Evolutionary conservation across 352 stramenopile species (phyloP), one percentile per base, ranked within the genome.

Genomic region (Blastocystis sp.): DNA sequence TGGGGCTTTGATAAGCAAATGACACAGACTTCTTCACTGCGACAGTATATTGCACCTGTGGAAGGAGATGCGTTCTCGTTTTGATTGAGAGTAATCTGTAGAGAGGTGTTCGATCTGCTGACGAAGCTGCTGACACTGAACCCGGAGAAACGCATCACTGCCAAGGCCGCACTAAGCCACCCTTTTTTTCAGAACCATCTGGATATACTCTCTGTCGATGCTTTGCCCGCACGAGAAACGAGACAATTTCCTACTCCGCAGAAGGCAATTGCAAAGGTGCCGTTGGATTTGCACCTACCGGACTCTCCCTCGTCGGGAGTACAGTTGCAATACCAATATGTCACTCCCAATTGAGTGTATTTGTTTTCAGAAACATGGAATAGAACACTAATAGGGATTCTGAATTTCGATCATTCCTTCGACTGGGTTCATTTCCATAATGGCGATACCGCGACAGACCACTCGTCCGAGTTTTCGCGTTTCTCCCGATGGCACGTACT

Each of bases 111-210:
- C 6, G 92, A 94, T 84, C 86, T 97, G 38, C 87, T 97, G 29
- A 91, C 95, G 84, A 91, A 94, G 67, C 93, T 97, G 89, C 88
- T 97, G 48, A 92, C 96, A 61, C 88, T 96, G 64, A 93, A 97
- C 88, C 94, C 93, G 8, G 90, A 92, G n/a, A 92, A 97, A 54
- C 91, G 94, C 59, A 89, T 96, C 40, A 94, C 91, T 8, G 94
- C 94, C 0, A 91, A 91, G 65, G 88, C 93, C 29, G 93, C 94
- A 42, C 89, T 97, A 42, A 90, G 92, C 48, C 90, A 94, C 86
- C 89, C 90, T 6, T 97, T 97, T 87, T 97, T 97, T 79, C 84
- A 2, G 87, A 89, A 61, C 87, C 36, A 73, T 32, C 16, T 27
- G 61, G 29, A 49, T 51, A 0, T 32, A 46, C 29, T 40, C 8